Evolutionary conservation across 352 stramenopile species (phyloP).

Genomic region (Phytophthora idaei): DNA sequence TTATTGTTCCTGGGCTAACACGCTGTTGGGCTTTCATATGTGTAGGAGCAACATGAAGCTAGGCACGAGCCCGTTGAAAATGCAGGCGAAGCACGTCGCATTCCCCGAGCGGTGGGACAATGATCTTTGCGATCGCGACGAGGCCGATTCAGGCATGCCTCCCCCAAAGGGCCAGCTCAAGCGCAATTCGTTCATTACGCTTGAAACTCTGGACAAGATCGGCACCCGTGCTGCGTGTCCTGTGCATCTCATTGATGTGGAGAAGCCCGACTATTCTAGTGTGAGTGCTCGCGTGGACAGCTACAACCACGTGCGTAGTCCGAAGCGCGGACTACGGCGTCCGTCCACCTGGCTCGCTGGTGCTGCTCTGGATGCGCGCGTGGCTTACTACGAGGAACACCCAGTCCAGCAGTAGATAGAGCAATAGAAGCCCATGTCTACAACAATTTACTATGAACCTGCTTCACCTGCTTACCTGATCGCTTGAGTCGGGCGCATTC

Average conservation of each 20-base stretch:
- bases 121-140: constrained; percentile 30
- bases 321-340: constrained; percentile 51
- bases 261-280: constrained; percentile 60
- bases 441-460: constrained; percentile 8
- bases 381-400: constrained; percentile 31
- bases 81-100: constrained; percentile 51
- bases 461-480: constrained; percentile 1
- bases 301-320: constrained; percentile 61
- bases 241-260: constrained; percentile 66
- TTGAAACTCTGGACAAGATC: constrained; percentile 82
- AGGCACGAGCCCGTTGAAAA: constrained; percentile 56
- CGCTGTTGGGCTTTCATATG: background rate
- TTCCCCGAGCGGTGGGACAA: constrained; percentile 46
- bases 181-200: constrained; percentile 52
- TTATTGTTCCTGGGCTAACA: constrained; percentile 5
- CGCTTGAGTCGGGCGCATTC: constrained; percentile 18
- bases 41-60: constrained; percentile 78
- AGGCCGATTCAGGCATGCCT: constrained; percentile 57
- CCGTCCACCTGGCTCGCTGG: constrained; percentile 61
- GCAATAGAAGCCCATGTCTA: background rate
- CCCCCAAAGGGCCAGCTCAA: constrained; percentile 59
- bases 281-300: constrained; percentile 60
- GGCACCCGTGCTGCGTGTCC: constrained; percentile 72
- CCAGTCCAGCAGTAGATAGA: constrained; percentile 2
- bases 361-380: constrained; percentile 31